Base-by-base conservation (phyloP, 352 stramenopile genomes). In the Phytopythium ostracodes region DNA sequence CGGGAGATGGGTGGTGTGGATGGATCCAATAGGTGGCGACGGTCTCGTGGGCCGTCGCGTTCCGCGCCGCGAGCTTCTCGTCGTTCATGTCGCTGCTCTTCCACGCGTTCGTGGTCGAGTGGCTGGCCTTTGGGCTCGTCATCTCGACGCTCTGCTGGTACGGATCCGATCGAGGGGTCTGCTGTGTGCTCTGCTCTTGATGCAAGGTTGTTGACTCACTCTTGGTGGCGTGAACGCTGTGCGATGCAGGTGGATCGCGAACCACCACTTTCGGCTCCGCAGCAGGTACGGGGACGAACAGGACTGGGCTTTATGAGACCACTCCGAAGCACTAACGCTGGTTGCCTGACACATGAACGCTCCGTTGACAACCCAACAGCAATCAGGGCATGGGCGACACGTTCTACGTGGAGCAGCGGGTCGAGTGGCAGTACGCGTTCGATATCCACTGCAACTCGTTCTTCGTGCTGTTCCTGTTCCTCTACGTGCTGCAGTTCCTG, bases 391-490 rank as follows among this genome's bases (percentile, higher is more conserved):
- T 88, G 36, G 76, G 82, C 25, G 78, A 96, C 63, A 78, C 77
- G 65, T 81, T 94, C 46, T 91, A 94, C 66, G 96, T 99, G 24
- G 91, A 98, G 64, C 98, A 99, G 79, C 83, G 86, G 42, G 97
- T 99, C 9, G 97, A 99, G 82, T 99, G 96, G 96, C 83, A 99
- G 56, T 99, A 99, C 73, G 96, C 97, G 20, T 99, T 99, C 75
- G 97, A 99, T 81, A 98, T 99, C 67, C 98, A 99, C 80, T 99
- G 95, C 87, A 99, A 99, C 84, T 88, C 96, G 40, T 99, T 99
- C 79, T 98, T 99, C 62, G 89, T 97, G 53, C 71, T 98, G 33
- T 98, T 99, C 67, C 78, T 99, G 11, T 82, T 98, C 63, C 82
- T 98, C 58, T 98, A 98, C 83, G 87, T 98, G 73, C 72, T 94